Conservation (phyloP, 495 filamentous ascomycete species). For the Hypoxylon rickii region DNA sequence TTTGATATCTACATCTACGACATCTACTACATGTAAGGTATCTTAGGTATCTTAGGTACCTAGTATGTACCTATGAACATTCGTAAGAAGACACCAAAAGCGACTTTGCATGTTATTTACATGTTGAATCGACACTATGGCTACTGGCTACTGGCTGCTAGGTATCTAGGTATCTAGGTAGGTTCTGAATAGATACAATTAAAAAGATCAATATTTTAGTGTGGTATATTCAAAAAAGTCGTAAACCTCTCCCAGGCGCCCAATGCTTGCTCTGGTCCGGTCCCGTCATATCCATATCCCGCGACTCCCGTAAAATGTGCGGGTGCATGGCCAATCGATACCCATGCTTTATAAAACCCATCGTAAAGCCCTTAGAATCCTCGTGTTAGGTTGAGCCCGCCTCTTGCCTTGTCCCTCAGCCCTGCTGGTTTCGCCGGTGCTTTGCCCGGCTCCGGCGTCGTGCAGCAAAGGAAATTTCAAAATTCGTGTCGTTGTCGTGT, state of each 20-base stretch:
- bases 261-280: not conserved
- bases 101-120: not conserved
- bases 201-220: too few relatives aligned
- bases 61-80: not conserved
- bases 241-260: not conserved
- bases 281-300: not conserved
- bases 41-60: not conserved
- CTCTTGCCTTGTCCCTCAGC: slow-evolving; percentile 3
- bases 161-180: not conserved
- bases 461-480: slow-evolving; percentile 2
- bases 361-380: slow-evolving; percentile 6
- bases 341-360: too few relatives aligned
- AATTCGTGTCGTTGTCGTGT: not conserved
- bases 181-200: not conserved
- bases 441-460: slow-evolving; percentile 14
- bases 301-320: slow-evolving; percentile 2
- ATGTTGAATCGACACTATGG: not conserved
- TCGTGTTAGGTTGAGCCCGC: slow-evolving; percentile 4
- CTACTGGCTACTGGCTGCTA: not conserved
- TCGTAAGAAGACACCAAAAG: not conserved
- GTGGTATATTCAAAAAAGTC: not conserved
- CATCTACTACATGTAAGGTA: too few relatives aligned
- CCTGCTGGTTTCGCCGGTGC: slow-evolving; percentile 14
- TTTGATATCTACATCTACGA: too few relatives aligned
- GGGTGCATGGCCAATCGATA: not conserved